Base-by-base conservation (phyloP, 768 basidiomycete genomes). In the Tricholoma sp. region DNA sequence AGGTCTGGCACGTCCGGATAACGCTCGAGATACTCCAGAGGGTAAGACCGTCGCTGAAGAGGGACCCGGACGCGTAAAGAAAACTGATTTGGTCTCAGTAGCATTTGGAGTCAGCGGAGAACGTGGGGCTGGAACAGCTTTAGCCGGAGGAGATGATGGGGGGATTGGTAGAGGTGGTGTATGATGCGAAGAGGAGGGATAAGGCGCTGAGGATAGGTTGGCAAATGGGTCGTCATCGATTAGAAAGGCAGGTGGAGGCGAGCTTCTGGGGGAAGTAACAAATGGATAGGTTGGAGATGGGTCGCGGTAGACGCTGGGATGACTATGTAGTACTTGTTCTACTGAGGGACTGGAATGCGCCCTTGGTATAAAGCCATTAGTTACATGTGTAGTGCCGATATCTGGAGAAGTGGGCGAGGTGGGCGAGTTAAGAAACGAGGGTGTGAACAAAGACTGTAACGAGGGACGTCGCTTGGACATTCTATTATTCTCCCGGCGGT, bases 211-310 rank as follows among this genome's bases (percentile, higher is more conserved):
- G 36, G 76, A 71, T 12, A 86, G 73, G 58, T 84, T 82, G 18
- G 88, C 88, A 62, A 90, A 90, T 1, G 88, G 88, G 62, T 90
- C 88, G 52, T 85, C 83, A 62, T 89, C 88, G 24, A 87, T 72
- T 17, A 88, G 74, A 58, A 73, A 78, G n/a, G 66, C 68, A 13
- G 72, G 73, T 1, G 77, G 76, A 5, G 75, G 71, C 11, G 75
- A 75, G 60, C 60, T 47, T 63, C 52, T 55, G 13, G 58, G 33
- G 34, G 58, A 64, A 29, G 53, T 20, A 18, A 56, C 57, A 12
- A 66, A 67, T 45, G 73, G 24, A 24, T 24, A 24, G 24, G 24
- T 24, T 24, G 24, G 58, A 20, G 63, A 61, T 42, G 24, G 60
- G 8, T 36, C 62, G 44, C 13, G 63, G 33, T 39, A 59, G 54